Conservation (phyloP, 1,139 yeast genomes). For the Sugiyamaella novakii region DNA sequence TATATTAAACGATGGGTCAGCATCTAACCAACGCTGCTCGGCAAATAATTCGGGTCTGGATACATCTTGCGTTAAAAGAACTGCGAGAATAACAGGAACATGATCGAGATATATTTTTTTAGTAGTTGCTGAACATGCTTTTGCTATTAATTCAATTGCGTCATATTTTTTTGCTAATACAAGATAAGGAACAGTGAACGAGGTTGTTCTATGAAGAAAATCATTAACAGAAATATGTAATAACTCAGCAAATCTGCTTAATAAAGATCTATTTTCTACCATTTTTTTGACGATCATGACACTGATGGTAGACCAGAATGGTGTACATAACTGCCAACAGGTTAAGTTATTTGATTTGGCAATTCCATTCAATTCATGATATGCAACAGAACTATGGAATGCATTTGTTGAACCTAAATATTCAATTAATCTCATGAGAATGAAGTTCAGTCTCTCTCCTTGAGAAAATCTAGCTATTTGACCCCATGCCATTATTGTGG, state of each 20-base stretch:
- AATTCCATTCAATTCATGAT: constrained; percentile 56
- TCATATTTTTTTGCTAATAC: constrained; percentile 66
- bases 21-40: constrained; percentile 56
- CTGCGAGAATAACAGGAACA: constrained; percentile 50
- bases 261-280: constrained; percentile 53
- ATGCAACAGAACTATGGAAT: constrained; percentile 65
- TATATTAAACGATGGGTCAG: constrained; percentile 48
- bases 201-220: constrained; percentile 68
- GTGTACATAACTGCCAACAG: constrained; percentile 65
- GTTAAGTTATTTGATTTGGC: constrained; percentile 45
- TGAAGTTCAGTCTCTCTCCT: constrained; percentile 65
- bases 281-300: constrained; percentile 60
- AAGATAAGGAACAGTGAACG: constrained; percentile 75
- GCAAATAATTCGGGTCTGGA: constrained; percentile 52
- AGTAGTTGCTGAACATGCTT: constrained; percentile 36
- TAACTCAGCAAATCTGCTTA: constrained; percentile 62
- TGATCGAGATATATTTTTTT: constrained; percentile 40
- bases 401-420: constrained; percentile 61
- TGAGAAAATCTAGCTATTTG: constrained; percentile 59
- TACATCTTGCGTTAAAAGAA: constrained; percentile 47
- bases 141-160: constrained; percentile 60
- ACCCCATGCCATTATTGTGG: constrained; percentile 61
- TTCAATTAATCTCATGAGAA: constrained; percentile 60
- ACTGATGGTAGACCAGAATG: constrained; percentile 76
- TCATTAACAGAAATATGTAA: constrained; percentile 62